phyloP scores from a whole-genome alignment of 2,329 filamentous ascomycete species.

The Ophiocordyceps unilateralis region DNA sequence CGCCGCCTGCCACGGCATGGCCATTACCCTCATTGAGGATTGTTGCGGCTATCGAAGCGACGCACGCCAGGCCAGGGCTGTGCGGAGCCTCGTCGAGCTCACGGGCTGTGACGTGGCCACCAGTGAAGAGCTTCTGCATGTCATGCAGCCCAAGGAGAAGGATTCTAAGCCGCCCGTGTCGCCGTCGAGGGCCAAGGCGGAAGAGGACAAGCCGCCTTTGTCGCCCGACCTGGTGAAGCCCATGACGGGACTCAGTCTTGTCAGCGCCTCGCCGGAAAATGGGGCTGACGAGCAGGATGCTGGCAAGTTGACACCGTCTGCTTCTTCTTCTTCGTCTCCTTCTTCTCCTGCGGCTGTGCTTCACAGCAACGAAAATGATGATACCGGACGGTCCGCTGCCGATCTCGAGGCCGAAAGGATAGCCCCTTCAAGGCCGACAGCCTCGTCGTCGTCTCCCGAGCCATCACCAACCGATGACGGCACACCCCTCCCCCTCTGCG shows the following conservation, averaged over 20 bases:
- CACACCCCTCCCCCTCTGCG: conserved; percentile 34
- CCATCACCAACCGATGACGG: too few relatives aligned
- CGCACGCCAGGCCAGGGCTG: conserved; percentile 49
- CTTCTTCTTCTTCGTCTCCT: too few relatives aligned
- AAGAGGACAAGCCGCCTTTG: background rate
- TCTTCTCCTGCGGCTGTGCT: too few relatives aligned
- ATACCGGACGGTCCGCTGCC: too few relatives aligned
- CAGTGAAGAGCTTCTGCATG: conserved; percentile 37
- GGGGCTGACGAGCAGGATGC: background rate
- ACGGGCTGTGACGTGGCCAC: conserved; percentile 54
- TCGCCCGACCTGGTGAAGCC: conserved; percentile 14
- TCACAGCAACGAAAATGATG: too few relatives aligned
- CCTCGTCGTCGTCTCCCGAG: too few relatives aligned
- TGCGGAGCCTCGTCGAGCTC: conserved; percentile 53
- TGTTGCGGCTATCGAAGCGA: conserved; percentile 68
- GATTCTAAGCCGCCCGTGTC: background rate
- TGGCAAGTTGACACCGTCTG: too few relatives aligned
- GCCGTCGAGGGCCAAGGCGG: background rate
- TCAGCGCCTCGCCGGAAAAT: background rate
- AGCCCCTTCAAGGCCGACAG: too few relatives aligned
- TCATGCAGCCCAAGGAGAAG: conserved; percentile 6
- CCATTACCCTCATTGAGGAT: conserved; percentile 76
- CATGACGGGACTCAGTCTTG: conserved; percentile 14
- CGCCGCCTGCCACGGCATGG: conserved; percentile 71
- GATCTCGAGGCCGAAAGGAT: too few relatives aligned